Evolutionary conservation across 495 filamentous ascomycete species (phyloP), one percentile per base, ranked within the genome.

Genomic region (Penicillium roqueforti): DNA sequence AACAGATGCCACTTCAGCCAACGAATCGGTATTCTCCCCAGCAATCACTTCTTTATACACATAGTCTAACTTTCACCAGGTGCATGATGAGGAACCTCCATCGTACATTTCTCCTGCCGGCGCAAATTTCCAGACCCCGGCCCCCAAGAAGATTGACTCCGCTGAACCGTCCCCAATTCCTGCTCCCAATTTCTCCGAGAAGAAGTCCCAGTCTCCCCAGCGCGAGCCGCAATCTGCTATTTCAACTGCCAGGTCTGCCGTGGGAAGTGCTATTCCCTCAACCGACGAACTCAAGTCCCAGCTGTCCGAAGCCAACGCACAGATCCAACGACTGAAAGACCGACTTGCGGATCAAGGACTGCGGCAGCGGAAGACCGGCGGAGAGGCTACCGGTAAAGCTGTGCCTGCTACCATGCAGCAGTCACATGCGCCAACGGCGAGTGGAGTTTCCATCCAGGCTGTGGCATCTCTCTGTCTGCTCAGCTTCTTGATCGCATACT

Each of bases 401-500:
- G 65, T 71, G 31, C 73, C 66, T 8, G 60, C 63, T 6, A 53
- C 67, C 41, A 65, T 78, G 37, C 77, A 79, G 60, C 82, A 86
- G 54, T 70, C 77, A 53, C 74, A 81, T 11, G 38, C 57, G 22
- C 68, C 69, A 42, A 42, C 66, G 48, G 83, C 83, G 37, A 77
- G 84, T 28, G 92, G 92, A 23, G 91, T 98, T n/a, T 85, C 93
- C 0, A 80, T 98, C 40, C 86, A 91, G 68, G 80, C 89, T 47
- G 87, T 87, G 47, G 93, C 93, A 20, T 77, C 77, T 13, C 74
- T 98, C 44, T 97, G 93, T 62, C 76, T 98, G 68, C 55, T 92
- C 52, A 86, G 89, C 73, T 98, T 98, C 74, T 73, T 98, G 67
- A 78, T 97, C 61, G 95, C 89, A 3, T 98, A 96, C 69, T 80